Base-by-base conservation (phyloP, 768 basidiomycete genomes). In the Collybiopsis luxurians region DNA sequence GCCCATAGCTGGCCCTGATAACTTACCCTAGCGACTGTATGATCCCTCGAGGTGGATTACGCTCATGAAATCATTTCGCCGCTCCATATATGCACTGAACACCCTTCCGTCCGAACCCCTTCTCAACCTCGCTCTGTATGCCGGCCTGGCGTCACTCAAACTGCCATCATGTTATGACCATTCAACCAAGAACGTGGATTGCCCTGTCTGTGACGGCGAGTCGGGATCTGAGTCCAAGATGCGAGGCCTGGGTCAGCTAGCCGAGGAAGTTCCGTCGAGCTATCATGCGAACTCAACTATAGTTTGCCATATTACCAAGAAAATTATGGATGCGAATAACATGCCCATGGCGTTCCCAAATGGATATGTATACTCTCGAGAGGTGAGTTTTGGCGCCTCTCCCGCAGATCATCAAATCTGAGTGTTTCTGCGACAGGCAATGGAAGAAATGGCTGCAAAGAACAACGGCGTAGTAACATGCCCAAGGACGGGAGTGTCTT, bases 231-330 rank as follows among this genome's bases (percentile, higher is more conserved):
- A 65, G 15, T 66, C 68, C 15, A 61, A 62, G 30, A 64, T 70
- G 23, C 67, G 68, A 38, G 72, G 76, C 38, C 71, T 82, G 2
- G 84, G 86, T 23, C 76, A 81, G 58, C 82, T 99, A 7, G 92
- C 90, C 12, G 76, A 80, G 56, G 91, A 94, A 61, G 93, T 98
- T 0, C 95, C 97, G 1, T 86, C 83, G 67, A 92, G 90, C 62
- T 95, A 98, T 73, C 95, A 98, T 68, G 86, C 89, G 39, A 98
- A 96, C 66, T 96, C 94, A 21, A 96, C 92, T 0, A 92, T 99
- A 54, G 95, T 98, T 15, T 98, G 97, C 67, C 74, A 85, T 52
- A 80, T 98, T 65, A 93, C 83, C 60, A 95, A 96, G 24, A 86
- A 87, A 68, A 95, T 98, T 55, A 96, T 98, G 89, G 90, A 97